Conservation (phyloP, 116 monocot genomes). For the Zostera marina region DNA sequence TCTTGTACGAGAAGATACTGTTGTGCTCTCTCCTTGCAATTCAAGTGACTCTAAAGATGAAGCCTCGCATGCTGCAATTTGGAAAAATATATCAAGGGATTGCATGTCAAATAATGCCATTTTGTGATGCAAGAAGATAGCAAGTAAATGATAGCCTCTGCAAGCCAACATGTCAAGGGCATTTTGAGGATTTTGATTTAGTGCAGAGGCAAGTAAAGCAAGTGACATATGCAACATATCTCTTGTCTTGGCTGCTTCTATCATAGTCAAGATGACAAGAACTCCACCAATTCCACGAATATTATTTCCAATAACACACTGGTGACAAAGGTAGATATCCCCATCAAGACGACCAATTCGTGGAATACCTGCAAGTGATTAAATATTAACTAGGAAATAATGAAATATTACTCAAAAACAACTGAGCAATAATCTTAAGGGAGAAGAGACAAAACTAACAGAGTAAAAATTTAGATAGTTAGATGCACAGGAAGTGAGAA, state of each 20-base stretch:
- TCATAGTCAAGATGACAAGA: slow-evolving; percentile 69
- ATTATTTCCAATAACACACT: slow-evolving; percentile 70
- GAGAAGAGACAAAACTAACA: neutral
- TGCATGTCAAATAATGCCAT: slow-evolving; percentile 97
- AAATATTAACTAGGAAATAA: neutral
- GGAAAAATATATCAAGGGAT: slow-evolving; percentile 90
- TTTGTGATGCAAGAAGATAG: slow-evolving; percentile 73
- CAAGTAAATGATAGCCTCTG: slow-evolving; percentile 94
- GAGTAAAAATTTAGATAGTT: neutral
- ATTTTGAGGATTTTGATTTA: slow-evolving; percentile 83
- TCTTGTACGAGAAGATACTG: slow-evolving; percentile 16
- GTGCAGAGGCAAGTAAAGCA: slow-evolving; percentile 67
- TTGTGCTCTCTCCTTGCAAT: slow-evolving; percentile 17
- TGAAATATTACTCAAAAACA: neutral
- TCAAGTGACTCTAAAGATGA: slow-evolving; percentile 62
- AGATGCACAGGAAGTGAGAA: neutral
- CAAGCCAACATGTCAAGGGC: slow-evolving; percentile 81
- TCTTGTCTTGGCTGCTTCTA: slow-evolving; percentile 85
- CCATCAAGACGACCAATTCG: slow-evolving; percentile 88
- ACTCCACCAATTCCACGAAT: slow-evolving; percentile 88
- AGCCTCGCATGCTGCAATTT: slow-evolving; percentile 95
- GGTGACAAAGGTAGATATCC: slow-evolving; percentile 75
- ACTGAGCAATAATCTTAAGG: neutral
- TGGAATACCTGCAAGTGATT: slow-evolving; percentile 63
- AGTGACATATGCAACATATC: slow-evolving; percentile 95